phyloP scores from a whole-genome alignment of 768 basidiomycete species.

The Candolleomyces aberdarensis region DNA sequence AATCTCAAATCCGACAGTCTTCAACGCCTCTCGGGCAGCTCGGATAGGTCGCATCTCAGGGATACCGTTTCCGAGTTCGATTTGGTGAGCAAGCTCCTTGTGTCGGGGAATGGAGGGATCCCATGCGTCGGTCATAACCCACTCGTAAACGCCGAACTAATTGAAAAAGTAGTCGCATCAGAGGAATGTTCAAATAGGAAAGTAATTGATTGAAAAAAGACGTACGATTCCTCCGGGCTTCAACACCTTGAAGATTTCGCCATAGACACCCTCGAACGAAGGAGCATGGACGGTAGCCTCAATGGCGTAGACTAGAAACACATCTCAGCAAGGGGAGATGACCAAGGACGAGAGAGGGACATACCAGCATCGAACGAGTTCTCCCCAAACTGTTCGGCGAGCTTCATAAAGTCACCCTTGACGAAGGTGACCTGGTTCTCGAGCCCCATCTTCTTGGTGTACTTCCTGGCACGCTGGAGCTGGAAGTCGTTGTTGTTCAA shows the following conservation, averaged over 20 bases:
- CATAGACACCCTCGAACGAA: constrained; percentile 92
- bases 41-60: constrained; percentile 89
- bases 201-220: constrained; percentile 15
- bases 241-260: constrained; percentile 87
- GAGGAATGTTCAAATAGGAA: neutral
- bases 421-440: constrained; percentile 76
- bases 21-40: constrained; percentile 71
- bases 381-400: constrained; percentile 87
- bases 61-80: constrained; percentile 95
- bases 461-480: constrained; percentile 77
- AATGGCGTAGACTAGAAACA: constrained; percentile 81
- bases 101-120: constrained; percentile 82
- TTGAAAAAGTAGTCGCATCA: neutral
- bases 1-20: constrained; percentile 81
- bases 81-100: constrained; percentile 86
- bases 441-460: constrained; percentile 75
- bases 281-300: constrained; percentile 98
- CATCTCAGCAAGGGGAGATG: neutral
- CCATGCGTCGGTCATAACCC: constrained; percentile 97
- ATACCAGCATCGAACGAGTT: constrained; percentile 91
- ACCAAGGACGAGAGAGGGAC: constrained; percentile 18
- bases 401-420: constrained; percentile 96
- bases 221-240: constrained; percentile 94
- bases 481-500: constrained; percentile 98
- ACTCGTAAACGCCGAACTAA: constrained; percentile 97